Evolutionary conservation across 148 eudicot genomes (phyloP).

Genomic region (Fagopyrum homotropicum): DNA sequence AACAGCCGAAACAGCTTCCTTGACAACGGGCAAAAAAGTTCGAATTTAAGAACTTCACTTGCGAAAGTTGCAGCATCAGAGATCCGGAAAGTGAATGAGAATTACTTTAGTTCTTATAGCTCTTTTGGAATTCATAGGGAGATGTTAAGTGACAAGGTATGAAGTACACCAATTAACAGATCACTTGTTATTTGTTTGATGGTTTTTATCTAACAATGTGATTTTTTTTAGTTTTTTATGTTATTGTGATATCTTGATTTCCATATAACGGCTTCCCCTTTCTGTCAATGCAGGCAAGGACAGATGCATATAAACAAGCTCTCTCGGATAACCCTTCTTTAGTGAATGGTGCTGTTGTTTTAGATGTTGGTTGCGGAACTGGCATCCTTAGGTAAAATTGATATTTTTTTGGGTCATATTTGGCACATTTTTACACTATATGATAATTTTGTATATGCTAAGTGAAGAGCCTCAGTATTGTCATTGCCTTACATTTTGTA

Average conservation of each 20-base stretch:
- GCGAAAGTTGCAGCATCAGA: constrained; percentile 43
- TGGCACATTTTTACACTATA: background rate
- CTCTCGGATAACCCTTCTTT: constrained; percentile 76
- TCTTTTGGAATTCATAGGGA: constrained; percentile 95
- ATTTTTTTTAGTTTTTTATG: background rate
- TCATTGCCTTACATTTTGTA: background rate
- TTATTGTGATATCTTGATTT: background rate
- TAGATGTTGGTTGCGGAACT: constrained; percentile 98
- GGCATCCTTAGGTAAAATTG: constrained; percentile 78
- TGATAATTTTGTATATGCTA: background rate
- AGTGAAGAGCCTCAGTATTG: background rate
- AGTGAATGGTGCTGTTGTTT: constrained; percentile 55
- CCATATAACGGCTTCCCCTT: background rate
- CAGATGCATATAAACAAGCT: constrained; percentile 84
- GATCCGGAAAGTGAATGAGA: constrained; percentile 56
- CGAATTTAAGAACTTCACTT: constrained; percentile 20
- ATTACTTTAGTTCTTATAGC: constrained; percentile 84
- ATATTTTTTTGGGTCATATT: too few relatives aligned
- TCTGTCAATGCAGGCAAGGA: constrained; percentile 55
- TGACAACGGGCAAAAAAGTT: constrained; percentile 18
- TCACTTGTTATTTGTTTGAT: background rate
- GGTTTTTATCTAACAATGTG: background rate
- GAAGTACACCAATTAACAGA: background rate
- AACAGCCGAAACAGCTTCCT: constrained; percentile 10
- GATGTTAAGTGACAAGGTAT: constrained; percentile 97